These are phyloP conservation scores for Globomyces pollinis-pini DNA, from an alignment of 192 early-diverging fungal genomes.

Conservation along the genomic window DNA sequence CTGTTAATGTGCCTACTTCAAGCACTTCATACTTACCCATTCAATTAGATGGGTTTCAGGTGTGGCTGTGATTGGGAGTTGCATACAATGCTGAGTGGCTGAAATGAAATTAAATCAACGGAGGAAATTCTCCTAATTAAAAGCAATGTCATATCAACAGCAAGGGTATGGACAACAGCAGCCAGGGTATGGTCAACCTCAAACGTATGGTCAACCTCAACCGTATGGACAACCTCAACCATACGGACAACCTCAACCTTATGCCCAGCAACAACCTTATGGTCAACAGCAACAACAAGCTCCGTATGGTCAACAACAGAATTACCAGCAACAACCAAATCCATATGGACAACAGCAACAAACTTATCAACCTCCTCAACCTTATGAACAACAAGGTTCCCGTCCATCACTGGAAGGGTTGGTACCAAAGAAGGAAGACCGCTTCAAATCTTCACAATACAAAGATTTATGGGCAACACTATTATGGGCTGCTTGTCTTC, in stretches of 20 bases:
- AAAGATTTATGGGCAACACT: constrained; percentile 66
- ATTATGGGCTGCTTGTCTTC: constrained; percentile 47
- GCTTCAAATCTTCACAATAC: constrained; percentile 14
- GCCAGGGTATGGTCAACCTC: not conserved
- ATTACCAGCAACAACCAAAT: not conserved
- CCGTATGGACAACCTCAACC: not conserved
- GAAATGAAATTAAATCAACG: too few species aligned
- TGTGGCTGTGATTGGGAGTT: too few species aligned
- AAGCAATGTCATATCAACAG: too few species aligned
- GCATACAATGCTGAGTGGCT: too few species aligned
- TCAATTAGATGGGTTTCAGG: too few species aligned
- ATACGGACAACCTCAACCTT: not conserved
- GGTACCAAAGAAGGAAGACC: constrained; percentile 11
- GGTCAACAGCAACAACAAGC: constrained; percentile 9
- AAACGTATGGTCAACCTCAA: not conserved
- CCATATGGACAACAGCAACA: constrained; percentile 5
- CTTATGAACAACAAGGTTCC: not conserved
- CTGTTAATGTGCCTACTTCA: too few species aligned
- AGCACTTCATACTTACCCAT: too few species aligned
- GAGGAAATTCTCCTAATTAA: too few species aligned
- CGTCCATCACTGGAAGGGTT: too few species aligned
- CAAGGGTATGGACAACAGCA: too few species aligned
- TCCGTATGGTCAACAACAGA: not conserved
- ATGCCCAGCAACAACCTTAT: constrained; percentile 6
- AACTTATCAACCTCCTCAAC: constrained; percentile 15